These are phyloP conservation scores for Fraxinus latifolia DNA, from an alignment of 305 asterid species.

Conservation along the genomic window DNA sequence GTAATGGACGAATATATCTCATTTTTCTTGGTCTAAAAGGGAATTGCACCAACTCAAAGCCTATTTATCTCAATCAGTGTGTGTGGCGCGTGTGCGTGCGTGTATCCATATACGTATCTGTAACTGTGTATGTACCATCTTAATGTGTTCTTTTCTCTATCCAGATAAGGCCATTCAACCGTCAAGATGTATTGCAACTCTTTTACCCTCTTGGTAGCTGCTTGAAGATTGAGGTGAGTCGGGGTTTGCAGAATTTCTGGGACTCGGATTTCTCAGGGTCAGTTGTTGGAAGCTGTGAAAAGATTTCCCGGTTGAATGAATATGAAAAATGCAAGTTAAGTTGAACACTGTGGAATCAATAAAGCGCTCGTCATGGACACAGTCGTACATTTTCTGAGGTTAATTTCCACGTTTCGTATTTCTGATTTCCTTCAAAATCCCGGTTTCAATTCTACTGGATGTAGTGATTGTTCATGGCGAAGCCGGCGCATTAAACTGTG, in stretches of 20 bases:
- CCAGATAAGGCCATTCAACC: slow-evolving; percentile 1
- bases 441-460: background rate
- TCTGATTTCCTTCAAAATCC: background rate
- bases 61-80: background rate
- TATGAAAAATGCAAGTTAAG: background rate
- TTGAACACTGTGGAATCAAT: background rate
- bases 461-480: background rate
- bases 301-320: background rate
- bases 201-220: background rate
- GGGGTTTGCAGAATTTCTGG: background rate
- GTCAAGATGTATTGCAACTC: background rate
- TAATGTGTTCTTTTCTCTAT: background rate
- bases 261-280: background rate
- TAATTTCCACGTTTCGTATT: background rate
- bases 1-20: slow-evolving; percentile 27
- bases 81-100: background rate
- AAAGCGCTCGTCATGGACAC: background rate
- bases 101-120: slow-evolving; percentile 9
- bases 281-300: background rate
- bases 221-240: background rate
- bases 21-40: slow-evolving; percentile 16
- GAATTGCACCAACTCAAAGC: slow-evolving; percentile 12
- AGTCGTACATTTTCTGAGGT: background rate
- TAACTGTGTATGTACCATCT: background rate
- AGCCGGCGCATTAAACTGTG: background rate